A percentile compares a stretch with the other conserved stretches of the same genome.
phyloP scores from a whole-genome alignment of 2,329 filamentous ascomycete genomes.

The Fusarium floridanum region DNA sequence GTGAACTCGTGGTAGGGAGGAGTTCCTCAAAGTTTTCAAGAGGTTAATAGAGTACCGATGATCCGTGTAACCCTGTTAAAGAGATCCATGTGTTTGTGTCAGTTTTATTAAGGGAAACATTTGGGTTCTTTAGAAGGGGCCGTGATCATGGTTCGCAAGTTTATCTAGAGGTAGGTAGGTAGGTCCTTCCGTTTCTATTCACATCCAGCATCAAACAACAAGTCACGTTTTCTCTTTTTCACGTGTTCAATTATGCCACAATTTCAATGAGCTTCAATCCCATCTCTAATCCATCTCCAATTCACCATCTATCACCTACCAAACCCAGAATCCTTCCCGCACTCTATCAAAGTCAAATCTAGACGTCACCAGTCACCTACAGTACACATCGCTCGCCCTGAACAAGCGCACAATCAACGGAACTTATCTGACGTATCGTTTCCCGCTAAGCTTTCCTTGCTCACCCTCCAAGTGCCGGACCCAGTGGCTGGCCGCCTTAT shows the following conservation, averaged over 20 bases:
- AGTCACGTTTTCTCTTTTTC: neutral
- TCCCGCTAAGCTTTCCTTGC: slow-evolving; percentile 22
- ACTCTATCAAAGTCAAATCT: neutral
- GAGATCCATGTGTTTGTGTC: too few species aligned
- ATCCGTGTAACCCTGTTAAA: too few species aligned
- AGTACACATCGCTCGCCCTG: neutral
- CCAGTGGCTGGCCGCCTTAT: slow-evolving; percentile 1
- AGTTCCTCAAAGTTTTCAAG: neutral
- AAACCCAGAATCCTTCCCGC: neutral
- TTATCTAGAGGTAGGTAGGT: too few species aligned
- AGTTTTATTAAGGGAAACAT: too few species aligned
- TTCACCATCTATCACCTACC: neutral
- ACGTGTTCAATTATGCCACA: neutral
- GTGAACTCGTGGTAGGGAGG: neutral
- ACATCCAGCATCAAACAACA: neutral
- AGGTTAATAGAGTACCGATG: neutral
- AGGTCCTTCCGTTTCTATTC: neutral
- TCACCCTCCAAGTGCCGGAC: slow-evolving; percentile 8
- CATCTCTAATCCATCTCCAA: neutral
- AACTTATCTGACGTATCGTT: slow-evolving; percentile 34
- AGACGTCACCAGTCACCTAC: neutral
- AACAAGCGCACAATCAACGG: neutral
- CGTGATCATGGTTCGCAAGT: neutral
- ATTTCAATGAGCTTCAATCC: neutral
- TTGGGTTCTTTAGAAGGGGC: neutral